Evolutionary conservation across 495 filamentous ascomycete genomes (phyloP), one percentile per base, ranked within the genome.

Genomic region (Xylaria grammica): DNA sequence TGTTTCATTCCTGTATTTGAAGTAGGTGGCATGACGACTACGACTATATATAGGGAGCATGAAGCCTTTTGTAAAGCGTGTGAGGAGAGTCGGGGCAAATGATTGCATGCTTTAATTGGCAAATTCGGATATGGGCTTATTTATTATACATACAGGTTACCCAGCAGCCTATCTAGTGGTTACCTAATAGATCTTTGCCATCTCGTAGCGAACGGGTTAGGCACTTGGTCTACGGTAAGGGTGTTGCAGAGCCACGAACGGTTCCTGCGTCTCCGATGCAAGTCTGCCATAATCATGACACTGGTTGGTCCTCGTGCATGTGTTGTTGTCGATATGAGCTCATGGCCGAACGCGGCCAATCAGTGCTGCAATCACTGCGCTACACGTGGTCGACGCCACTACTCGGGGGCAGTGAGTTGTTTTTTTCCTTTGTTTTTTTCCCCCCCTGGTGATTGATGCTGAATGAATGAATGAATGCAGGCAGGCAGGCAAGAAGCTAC

Each of bases 331-430:
- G 36, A 42, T 17, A 24, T 27, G 20, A 27, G 11, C 38, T 17
- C 38, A 1, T 45, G 17, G 26, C 22, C n/a, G 22, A 19, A 26
- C 15, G 19, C 29, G 26, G 53, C 52, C 58, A 48, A 49, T 50
- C 62, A 44, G 44, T 58, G 52, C 62, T 50, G 62, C 62, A 64
- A 58, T 64, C 62, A 64, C 10, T 27, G 40, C 53, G 45, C 44
- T 64, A 57, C 62, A 64, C 62, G 62, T 64, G 62, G 62, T 58
- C 51, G 44, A 15, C 32, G 62, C 45, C 44, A 32, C 22, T 24
- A 22, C 15, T 22, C 45, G 15, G 22, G 4, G 7, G n/a, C 20
- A 44, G 53, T 64, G 62, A 50, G 62, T 54, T 57, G 62, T 64
- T 40, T 46, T 42, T 60, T n/a, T 20, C 10, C 53, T 40, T 13